A percentile compares a stretch with the other conserved stretches of the same genome.
Evolutionary conservation across 805 yeast genomes (phyloP).

Genomic region (Ogataea populi-albae): DNA sequence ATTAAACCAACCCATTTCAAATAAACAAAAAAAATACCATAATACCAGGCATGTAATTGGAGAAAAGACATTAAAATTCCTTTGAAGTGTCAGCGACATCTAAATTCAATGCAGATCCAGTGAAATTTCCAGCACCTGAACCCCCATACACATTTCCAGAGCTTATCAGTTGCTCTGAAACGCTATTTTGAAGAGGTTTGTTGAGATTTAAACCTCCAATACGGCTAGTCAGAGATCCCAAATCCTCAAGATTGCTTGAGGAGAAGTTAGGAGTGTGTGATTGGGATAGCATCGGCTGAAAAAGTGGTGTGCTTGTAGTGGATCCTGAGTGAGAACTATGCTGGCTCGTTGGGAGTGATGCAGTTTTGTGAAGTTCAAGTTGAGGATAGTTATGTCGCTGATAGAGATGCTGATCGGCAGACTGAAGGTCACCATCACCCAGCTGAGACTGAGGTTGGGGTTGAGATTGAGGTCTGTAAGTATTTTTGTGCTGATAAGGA

Average conservation of each 20-base stretch:
- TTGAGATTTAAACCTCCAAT: slow-evolving; percentile 22
- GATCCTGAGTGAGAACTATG: slow-evolving; percentile 16
- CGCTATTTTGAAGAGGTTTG: slow-evolving; percentile 6
- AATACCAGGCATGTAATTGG: no score
- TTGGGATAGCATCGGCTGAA: slow-evolving; percentile 18
- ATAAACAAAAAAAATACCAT: no score
- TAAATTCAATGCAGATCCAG: slow-evolving; percentile 9
- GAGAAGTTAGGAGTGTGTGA: slow-evolving; percentile 14
- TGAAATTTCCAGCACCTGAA: slow-evolving; percentile 1
- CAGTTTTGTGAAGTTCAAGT: slow-evolving; percentile 15
- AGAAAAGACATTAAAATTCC: slow-evolving; percentile 2
- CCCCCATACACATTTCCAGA: slow-evolving; percentile 3
- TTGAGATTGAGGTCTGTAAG: slow-evolving; percentile 9
- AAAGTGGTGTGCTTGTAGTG: slow-evolving; percentile 15
- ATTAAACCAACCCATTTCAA: no score
- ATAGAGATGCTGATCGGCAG: slow-evolving; percentile 1
- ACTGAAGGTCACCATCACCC: slow-evolving; percentile 1
- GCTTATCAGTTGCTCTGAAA: not conserved
- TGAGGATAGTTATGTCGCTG: slow-evolving; percentile 7
- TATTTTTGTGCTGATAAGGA: not conserved
- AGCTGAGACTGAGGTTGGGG: slow-evolving; percentile 5
- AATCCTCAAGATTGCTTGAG: slow-evolving; percentile 12
- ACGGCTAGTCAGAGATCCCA: slow-evolving; percentile 18
- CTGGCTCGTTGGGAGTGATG: slow-evolving; percentile 13
- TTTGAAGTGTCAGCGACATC: slow-evolving; percentile 6